Evolutionary conservation across 805 yeast genomes (phyloP), one percentile per base, ranked within the genome.

Genomic region (Torulaspora maleeae): DNA sequence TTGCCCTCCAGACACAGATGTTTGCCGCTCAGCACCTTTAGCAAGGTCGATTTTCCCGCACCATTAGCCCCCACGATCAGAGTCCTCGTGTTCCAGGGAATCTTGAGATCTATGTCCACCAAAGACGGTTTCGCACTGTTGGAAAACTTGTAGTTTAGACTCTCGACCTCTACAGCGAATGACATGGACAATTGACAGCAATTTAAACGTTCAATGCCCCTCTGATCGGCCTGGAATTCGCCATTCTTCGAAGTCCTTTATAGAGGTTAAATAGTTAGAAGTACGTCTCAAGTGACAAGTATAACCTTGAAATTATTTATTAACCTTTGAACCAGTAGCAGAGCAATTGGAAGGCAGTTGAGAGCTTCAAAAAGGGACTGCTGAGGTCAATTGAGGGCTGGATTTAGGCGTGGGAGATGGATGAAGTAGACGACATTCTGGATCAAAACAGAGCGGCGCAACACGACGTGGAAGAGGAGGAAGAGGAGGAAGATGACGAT

Each of bases 41-140:
- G 72, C 35, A 93, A 64, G 0, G 99, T 93, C 1, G 96, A 86
- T 64, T 93, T 93, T 4, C 99, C 98, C 1, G 99, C 98, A 15
- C 99, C 99, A 57, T 90, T 90, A 10, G 98, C 95, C 0, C 99
- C 99, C 19, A 93, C 75, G 6, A 93, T 65, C 28, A 93, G 70
- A 9, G 90, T 79, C 48, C 96, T 75, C 1, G 91, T 77, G 5
- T 84, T 80, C 75, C 84, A 78, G 1, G 82, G 80, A 16, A 93
- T 73, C 10, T 69, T 54, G 33, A 93, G 58, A 29, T 73, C 71
- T 50, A 91, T 75, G 38, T 86, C 73, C 25, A 76, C 75, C 12
- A 93, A 70, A 0, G 96, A 95, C 2, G 86, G 76, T 41, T 75
- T 74, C 3, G 75, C 70, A 43, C 75, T 70, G 5, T 69, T 65